Base-by-base conservation (phyloP, 164 flowering plant genomes). In the Nymphaea thermarum region DNA sequence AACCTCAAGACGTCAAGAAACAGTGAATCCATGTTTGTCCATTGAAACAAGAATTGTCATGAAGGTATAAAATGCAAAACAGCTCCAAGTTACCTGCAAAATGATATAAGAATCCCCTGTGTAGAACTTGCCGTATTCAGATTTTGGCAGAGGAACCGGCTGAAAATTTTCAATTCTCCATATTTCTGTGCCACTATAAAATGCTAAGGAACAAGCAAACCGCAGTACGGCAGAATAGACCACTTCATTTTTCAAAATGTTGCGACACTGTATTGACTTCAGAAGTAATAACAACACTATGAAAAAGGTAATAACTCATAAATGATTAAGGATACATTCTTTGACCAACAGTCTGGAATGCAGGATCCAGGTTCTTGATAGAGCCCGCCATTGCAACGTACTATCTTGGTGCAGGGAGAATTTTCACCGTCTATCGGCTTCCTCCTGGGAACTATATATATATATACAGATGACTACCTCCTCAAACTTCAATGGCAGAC, bases 151-250 rank as follows among this genome's bases (percentile, higher is more conserved):
- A 15, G 82, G 88, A 76, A 94, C 97, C 55, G 97, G 94, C 77
- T 81, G 88, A 73, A 91, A 89, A 76, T 91, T 79, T 83, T 90
- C 99, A 66, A 94, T 87, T 69, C 99, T 76, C 99, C 99, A 94
- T 14, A 91, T 94, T 79, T 90, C 98, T 71, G 89, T 85, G 72
- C 99, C 99, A 65, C 99, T 94, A 71, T 2, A 43, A 69, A 65
- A 66, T 66, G 87, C 90, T 80, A 87, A 89, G 88, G 43, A 68
- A 71, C 57, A 51, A 51, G 12, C 8, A 51, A 15, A 51, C 14
- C 12, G 14, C 5, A 15, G 14, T 51, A 51, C 8, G 15, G 14
- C 57, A 51, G 14, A 3, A 51, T 51, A 51, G 14, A 51, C 5
- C 14, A 51, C 12, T 51, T 51, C 14, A 51, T 8, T 8, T 5